These are phyloP conservation scores for Odontarrhena argentea DNA, from an alignment of 345 rosid genomes.

Conservation along the genomic window DNA sequence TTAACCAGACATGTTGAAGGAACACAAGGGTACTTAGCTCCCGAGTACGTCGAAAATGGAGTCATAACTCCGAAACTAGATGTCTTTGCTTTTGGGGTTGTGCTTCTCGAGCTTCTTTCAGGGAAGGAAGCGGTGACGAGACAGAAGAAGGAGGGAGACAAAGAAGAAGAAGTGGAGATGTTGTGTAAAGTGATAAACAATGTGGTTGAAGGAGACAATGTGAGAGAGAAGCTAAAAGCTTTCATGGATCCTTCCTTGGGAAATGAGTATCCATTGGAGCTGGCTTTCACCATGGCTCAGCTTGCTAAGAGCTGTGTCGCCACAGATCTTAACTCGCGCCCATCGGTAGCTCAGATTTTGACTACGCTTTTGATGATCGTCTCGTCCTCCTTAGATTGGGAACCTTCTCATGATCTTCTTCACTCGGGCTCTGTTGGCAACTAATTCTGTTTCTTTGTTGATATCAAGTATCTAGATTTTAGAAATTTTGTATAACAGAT, in stretches of 20 bases:
- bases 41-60: slow-evolving; percentile 87
- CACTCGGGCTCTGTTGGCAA: slow-evolving; percentile 47
- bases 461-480: slow-evolving; percentile 11
- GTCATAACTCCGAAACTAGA: slow-evolving; percentile 81
- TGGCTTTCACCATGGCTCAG: slow-evolving; percentile 79
- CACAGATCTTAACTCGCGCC: slow-evolving; percentile 64
- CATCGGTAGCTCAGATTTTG: slow-evolving; percentile 54
- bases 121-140: slow-evolving; percentile 67
- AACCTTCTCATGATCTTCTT: slow-evolving; percentile 70
- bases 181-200: slow-evolving; percentile 48
- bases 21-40: slow-evolving; percentile 86
- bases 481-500: neutral
- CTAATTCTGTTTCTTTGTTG: slow-evolving; percentile 1
- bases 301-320: slow-evolving; percentile 70
- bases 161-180: slow-evolving; percentile 47
- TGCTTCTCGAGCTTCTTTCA: slow-evolving; percentile 76
- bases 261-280: slow-evolving; percentile 71
- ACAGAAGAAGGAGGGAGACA: slow-evolving; percentile 22
- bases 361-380: slow-evolving; percentile 65
- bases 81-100: slow-evolving; percentile 83
- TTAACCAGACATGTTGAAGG: slow-evolving; percentile 83
- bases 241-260: slow-evolving; percentile 67
- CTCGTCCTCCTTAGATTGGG: slow-evolving; percentile 82
- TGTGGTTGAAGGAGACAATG: slow-evolving; percentile 76
- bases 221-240: slow-evolving; percentile 58